These are phyloP conservation scores for Camellia oleifera DNA, from an alignment of 179 eudicot genomes.

Conservation along the genomic window DNA sequence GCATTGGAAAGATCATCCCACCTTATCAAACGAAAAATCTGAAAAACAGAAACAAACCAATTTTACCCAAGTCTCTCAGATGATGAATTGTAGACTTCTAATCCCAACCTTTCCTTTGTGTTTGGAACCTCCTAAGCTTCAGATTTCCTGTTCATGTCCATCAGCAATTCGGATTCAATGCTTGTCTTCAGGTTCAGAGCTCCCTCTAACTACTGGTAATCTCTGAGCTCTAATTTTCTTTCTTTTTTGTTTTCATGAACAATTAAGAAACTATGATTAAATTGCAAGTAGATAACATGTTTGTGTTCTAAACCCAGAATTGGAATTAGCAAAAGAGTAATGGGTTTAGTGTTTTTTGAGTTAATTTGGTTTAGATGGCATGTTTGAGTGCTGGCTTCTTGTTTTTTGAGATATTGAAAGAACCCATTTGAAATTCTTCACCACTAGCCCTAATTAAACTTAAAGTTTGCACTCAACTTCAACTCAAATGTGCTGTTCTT, in stretches of 20 bases:
- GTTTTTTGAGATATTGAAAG: not conserved
- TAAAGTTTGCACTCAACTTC: not conserved
- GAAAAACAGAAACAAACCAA: too few relatives aligned
- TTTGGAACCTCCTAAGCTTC: conserved; percentile 16
- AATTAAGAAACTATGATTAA: not conserved
- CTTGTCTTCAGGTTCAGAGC: conserved; percentile 30
- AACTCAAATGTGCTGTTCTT: not conserved
- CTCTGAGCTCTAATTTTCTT: too few relatives aligned
- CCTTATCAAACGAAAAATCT: not conserved
- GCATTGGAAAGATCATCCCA: not conserved
- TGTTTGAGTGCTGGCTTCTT: not conserved
- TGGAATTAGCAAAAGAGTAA: not conserved
- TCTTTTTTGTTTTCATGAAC: not conserved
- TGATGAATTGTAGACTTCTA: conserved; percentile 2
- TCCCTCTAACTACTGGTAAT: conserved; percentile 23
- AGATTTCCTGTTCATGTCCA: not conserved
- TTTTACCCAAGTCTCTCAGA: not conserved
- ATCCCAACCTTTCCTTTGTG: conserved; percentile 4
- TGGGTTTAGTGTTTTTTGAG: not conserved
- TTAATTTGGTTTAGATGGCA: not conserved
- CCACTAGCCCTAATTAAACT: not conserved
- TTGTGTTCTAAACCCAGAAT: not conserved
- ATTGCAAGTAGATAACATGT: not conserved
- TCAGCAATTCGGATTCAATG: conserved; percentile 22
- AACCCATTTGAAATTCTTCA: not conserved